Evolutionary conservation across 2,329 filamentous ascomycete genomes (phyloP).

Genomic region (Didymella exigua): DNA sequence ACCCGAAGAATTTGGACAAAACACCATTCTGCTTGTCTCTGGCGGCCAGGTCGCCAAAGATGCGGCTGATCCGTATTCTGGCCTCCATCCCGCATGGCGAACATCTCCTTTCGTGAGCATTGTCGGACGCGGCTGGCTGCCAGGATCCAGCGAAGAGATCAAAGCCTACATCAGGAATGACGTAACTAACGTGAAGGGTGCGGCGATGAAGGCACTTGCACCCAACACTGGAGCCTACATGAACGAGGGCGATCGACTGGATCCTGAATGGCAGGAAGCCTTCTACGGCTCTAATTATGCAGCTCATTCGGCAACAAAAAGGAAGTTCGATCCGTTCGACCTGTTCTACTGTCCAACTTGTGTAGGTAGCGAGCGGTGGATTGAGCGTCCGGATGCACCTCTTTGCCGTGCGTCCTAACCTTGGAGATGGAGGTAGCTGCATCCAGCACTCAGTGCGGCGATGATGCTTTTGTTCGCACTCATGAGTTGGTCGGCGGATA

Average conservation of each 20-base stretch:
- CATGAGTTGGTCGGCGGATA: not conserved
- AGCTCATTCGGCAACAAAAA: not conserved
- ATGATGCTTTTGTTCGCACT: not conserved
- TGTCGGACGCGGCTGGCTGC: not conserved
- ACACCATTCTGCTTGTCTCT: constrained; percentile 1
- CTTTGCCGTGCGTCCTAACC: not conserved
- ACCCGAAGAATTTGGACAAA: not conserved
- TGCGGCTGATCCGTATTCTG: not conserved
- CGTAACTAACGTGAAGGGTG: not conserved
- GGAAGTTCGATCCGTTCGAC: not conserved
- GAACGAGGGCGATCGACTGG: not conserved
- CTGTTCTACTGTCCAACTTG: constrained; percentile 1
- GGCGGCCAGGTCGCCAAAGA: not conserved
- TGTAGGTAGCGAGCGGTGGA: constrained; percentile 2
- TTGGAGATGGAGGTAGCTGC: too few relatives aligned
- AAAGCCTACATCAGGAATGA: not conserved
- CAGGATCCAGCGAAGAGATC: not conserved
- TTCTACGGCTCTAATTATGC: not conserved
- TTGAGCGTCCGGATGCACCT: not conserved
- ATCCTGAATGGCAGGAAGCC: not conserved
- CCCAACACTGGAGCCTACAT: not conserved
- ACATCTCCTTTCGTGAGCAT: not conserved
- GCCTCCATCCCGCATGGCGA: not conserved
- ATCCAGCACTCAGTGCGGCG: too few relatives aligned
- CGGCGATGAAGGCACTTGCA: not conserved